These are phyloP conservation scores for Artemisia annua DNA, from an alignment of 129 eudicot genomes.

Conservation along the genomic window DNA sequence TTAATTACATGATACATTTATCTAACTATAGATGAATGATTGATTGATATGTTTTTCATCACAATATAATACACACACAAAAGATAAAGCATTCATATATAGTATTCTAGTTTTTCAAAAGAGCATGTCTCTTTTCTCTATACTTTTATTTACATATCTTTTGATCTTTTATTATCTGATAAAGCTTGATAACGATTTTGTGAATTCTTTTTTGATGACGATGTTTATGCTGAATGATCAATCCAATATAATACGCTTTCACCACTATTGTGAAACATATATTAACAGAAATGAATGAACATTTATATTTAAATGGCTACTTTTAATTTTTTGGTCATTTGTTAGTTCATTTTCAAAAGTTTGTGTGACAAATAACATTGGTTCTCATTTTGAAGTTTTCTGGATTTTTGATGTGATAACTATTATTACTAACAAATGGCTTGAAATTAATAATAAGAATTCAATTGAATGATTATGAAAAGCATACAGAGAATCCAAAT, in stretches of 20 bases:
- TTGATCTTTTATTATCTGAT: constrained; percentile 20
- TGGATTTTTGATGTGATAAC: constrained; percentile 10
- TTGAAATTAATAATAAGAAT: too few relatives aligned
- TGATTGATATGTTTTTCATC: constrained; percentile 23
- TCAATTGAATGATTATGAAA: too few relatives aligned
- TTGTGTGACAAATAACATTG: not conserved
- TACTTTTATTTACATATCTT: constrained; percentile 24
- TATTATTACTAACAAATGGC: constrained; percentile 18
- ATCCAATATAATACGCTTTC: constrained; percentile 19
- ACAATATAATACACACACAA: constrained; percentile 4
- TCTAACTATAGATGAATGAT: not conserved
- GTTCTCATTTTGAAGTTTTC: not conserved
- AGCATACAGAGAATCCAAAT: too few relatives aligned
- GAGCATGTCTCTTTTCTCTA: constrained; percentile 27
- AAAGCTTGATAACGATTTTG: constrained; percentile 32
- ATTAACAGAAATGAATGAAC: not conserved
- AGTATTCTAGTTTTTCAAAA: constrained; percentile 21
- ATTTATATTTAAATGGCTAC: not conserved
- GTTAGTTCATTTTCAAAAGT: not conserved
- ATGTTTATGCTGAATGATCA: constrained; percentile 21
- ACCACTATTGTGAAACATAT: constrained; percentile 15
- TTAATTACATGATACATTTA: not conserved
- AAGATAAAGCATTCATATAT: constrained; percentile 20
- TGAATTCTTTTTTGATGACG: constrained; percentile 27
- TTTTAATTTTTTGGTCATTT: not conserved